Evolutionary conservation across 2,329 filamentous ascomycete genomes (phyloP).

Genomic region (Penicillium sp.): DNA sequence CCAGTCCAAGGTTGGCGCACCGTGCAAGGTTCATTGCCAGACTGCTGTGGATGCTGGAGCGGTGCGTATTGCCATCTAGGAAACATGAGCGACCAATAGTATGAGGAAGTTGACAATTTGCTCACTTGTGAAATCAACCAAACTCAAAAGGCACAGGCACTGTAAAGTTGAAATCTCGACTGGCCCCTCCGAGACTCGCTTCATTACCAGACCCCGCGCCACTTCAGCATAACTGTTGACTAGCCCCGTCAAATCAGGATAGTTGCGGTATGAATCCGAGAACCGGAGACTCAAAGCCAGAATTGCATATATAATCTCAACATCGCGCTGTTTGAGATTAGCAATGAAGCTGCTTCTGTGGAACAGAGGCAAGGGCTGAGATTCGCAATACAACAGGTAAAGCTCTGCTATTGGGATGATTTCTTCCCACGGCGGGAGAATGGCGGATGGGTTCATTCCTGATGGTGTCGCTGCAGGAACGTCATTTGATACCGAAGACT

Average conservation of each 20-base stretch:
- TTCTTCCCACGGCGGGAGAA: conserved; percentile 41
- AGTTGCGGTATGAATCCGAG: conserved; percentile 25
- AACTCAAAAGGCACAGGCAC: conserved; percentile 41
- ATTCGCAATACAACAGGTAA: conserved; percentile 52
- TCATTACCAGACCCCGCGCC: conserved; percentile 40
- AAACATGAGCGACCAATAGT: not conserved
- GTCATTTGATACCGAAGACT: conserved; percentile 2
- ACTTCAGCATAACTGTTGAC: conserved; percentile 41
- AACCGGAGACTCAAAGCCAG: conserved; percentile 49
- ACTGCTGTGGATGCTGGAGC: conserved; percentile 46
- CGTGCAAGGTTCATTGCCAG: conserved; percentile 49
- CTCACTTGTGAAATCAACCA: conserved; percentile 45
- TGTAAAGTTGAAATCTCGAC: conserved; percentile 47
- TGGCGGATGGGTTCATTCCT: conserved; percentile 20
- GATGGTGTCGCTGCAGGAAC: conserved; percentile 9
- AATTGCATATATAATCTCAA: conserved; percentile 36
- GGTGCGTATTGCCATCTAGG: conserved; percentile 47
- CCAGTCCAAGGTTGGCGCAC: conserved; percentile 46
- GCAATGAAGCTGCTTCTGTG: conserved; percentile 41
- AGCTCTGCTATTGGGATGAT: conserved; percentile 41
- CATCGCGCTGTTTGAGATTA: conserved; percentile 40
- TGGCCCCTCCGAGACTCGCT: conserved; percentile 38
- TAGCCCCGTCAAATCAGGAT: conserved; percentile 22
- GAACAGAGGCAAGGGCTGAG: conserved; percentile 53
- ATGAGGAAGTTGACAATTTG: not conserved